Conservation (phyloP, 169 alveolate genomes). For the Plasmodium gaboni region DNA sequence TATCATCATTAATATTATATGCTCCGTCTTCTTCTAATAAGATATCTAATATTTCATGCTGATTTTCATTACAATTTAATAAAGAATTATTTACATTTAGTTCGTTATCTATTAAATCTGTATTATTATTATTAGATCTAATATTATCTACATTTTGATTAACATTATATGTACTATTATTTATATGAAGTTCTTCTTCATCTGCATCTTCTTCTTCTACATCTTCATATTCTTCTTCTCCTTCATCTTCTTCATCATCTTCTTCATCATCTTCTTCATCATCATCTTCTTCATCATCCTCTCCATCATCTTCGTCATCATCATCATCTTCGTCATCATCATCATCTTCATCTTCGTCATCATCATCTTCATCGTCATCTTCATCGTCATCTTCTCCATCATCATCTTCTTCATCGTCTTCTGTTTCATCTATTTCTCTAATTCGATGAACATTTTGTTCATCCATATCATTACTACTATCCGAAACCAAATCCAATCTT, state of each 20-base stretch:
- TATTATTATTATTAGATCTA: slow-evolving; percentile 32
- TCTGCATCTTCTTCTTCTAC: slow-evolving; percentile 40
- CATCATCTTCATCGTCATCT: slow-evolving; percentile 63
- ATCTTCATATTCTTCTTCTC: slow-evolving; percentile 3
- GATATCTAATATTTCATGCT: slow-evolving; percentile 63
- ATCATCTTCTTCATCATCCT: slow-evolving; percentile 41
- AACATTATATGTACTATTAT: slow-evolving; percentile 36
- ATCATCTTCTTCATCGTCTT: slow-evolving; percentile 34
- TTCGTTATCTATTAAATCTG: slow-evolving; percentile 45
- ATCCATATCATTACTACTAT: slow-evolving; percentile 53
- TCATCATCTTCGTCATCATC: slow-evolving; percentile 62
- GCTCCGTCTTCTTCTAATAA: slow-evolving; percentile 74
- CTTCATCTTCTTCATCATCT: slow-evolving; percentile 7
- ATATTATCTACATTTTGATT: slow-evolving; percentile 43
- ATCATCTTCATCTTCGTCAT: slow-evolving; percentile 32
- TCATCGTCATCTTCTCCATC: slow-evolving; percentile 72
- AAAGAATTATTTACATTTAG: slow-evolving; percentile 52
- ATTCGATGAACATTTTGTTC: slow-evolving; percentile 39
- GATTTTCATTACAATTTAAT: slow-evolving; percentile 63
- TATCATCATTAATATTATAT: slow-evolving; percentile 70
- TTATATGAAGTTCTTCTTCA: slow-evolving; percentile 44
- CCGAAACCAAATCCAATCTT: slow-evolving; percentile 42
- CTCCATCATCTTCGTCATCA: slow-evolving; percentile 37
- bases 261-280: slow-evolving; percentile 42
- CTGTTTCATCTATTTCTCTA: slow-evolving; percentile 68